Percentiles rank a stretch among this genome's conserved stretches.
Evolutionary conservation across 176 grass and related monocot species (phyloP).

Genomic region (Musa acuminata): DNA sequence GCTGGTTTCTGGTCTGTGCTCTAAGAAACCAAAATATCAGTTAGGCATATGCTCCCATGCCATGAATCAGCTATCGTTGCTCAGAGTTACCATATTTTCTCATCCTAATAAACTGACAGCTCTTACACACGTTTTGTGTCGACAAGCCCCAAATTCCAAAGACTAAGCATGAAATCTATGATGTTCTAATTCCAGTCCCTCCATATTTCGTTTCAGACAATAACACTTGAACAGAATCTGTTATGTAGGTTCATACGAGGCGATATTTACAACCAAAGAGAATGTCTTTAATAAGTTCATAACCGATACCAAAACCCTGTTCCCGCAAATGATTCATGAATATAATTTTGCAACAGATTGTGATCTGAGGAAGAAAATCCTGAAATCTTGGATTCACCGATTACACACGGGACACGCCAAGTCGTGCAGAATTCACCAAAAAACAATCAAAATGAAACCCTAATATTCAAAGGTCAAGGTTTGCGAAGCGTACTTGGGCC

Average conservation of each 20-base stretch:
- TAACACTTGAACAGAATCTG: too few relatives aligned
- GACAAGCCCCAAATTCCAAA: too few relatives aligned
- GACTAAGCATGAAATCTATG: too few relatives aligned
- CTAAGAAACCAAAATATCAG: too few relatives aligned
- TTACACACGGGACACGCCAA: neutral
- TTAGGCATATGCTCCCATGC: neutral
- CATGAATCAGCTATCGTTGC: neutral
- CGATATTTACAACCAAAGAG: too few relatives aligned
- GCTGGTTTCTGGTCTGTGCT: too few relatives aligned
- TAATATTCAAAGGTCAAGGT: neutral
- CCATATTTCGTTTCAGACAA: neutral
- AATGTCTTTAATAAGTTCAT: neutral
- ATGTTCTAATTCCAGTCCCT: neutral
- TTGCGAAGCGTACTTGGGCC: constrained; percentile 22
- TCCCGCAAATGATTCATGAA: neutral
- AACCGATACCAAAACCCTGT: neutral
- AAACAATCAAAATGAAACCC: neutral
- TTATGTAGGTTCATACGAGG: too few relatives aligned
- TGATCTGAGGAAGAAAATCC: constrained; percentile 7
- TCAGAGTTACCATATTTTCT: neutral
- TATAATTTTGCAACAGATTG: neutral
- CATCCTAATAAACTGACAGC: too few relatives aligned
- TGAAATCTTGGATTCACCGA: neutral
- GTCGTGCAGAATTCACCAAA: neutral
- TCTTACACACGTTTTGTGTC: too few relatives aligned